Conservation (phyloP, 306 rosid species). For the Quercus cerris region DNA sequence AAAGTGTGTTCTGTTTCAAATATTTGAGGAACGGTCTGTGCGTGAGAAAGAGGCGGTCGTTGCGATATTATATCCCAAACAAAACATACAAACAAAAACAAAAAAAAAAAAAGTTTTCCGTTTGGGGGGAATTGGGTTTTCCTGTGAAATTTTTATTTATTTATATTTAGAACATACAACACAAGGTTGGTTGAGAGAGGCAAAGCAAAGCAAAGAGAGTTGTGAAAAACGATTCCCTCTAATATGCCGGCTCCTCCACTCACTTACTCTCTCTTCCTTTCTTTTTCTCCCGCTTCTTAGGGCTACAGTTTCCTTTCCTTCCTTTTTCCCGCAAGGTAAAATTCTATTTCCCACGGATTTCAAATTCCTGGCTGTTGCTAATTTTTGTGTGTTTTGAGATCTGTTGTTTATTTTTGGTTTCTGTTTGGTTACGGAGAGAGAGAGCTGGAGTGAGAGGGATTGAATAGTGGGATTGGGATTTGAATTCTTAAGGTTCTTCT, state of each 20-base stretch:
- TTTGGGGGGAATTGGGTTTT: no score
- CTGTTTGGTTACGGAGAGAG: constrained; percentile 15
- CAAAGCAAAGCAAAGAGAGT: background rate
- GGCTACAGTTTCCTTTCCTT: background rate
- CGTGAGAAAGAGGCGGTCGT: constrained; percentile 42
- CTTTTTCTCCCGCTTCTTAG: background rate
- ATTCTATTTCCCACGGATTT: no score
- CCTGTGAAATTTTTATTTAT: no score
- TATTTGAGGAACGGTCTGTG: constrained; percentile 23
- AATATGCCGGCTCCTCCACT: background rate
- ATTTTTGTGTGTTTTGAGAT: no score
- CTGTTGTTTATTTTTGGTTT: no score
- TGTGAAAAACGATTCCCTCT: background rate
- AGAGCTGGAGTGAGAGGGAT: background rate
- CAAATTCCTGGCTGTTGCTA: no score
- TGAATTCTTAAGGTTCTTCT: background rate
- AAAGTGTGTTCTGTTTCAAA: constrained; percentile 18
- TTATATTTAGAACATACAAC: no score
- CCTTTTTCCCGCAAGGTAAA: background rate
- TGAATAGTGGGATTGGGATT: constrained; percentile 5
- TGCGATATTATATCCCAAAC: background rate
- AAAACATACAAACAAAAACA: background rate
- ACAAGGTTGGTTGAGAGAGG: no score
- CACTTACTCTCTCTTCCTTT: background rate
- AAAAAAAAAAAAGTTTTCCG: background rate